Conservation (phyloP, 805 yeast species). For the Suhomyces prunicola region DNA sequence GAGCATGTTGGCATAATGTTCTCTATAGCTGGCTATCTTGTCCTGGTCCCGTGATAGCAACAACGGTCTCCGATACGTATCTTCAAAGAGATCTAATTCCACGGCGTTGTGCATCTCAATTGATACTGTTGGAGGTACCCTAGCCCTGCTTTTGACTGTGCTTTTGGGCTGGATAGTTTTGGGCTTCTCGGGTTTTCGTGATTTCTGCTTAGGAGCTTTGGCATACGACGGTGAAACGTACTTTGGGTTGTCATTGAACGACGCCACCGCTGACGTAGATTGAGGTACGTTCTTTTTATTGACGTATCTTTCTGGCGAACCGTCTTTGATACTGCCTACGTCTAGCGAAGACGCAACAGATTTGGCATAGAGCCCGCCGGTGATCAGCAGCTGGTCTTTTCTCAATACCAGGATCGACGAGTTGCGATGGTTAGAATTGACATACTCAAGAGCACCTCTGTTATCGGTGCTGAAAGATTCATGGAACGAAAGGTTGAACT, state of each 20-base stretch:
- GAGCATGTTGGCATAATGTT: conserved; percentile 73
- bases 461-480: conserved; percentile 6
- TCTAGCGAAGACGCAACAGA: conserved; percentile 18
- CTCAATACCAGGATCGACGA: conserved; percentile 9
- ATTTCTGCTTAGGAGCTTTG: background rate
- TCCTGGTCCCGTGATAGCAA: conserved; percentile 37
- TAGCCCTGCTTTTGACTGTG: conserved; percentile 4
- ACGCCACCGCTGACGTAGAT: background rate
- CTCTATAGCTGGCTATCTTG: conserved; percentile 45
- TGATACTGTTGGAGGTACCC: conserved; percentile 32
- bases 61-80: conserved; percentile 38
- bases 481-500: conserved; percentile 1
- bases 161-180: conserved; percentile 1
- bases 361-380: conserved; percentile 11
- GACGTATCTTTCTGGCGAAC: conserved; percentile 17
- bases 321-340: conserved; percentile 11
- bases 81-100: conserved; percentile 43
- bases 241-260: background rate
- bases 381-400: conserved; percentile 6
- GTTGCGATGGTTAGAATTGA: conserved; percentile 5
- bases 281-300: conserved; percentile 17
- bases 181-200: background rate
- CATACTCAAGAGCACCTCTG: conserved; percentile 3
- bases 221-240: background rate
- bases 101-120: conserved; percentile 47